A percentile compares a stretch with the other conserved stretches of the same genome.
Conservation (phyloP, 257 asterid species). For the Orobanche coerulescens region DNA sequence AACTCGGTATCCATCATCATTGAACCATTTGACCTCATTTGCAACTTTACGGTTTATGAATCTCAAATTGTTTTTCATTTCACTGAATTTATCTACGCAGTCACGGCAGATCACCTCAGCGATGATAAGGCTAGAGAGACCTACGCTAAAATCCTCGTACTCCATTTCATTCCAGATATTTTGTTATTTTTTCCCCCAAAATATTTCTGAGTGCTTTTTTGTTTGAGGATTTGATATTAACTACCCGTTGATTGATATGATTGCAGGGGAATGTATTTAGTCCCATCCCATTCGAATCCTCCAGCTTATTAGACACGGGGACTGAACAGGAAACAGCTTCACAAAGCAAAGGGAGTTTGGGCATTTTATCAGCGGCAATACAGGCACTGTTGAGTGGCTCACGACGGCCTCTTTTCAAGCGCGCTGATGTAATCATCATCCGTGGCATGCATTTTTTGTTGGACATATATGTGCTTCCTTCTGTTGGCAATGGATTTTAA, state of each 20-base stretch:
- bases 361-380: conserved; percentile 32
- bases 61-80: neutral
- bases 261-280: conserved; percentile 75
- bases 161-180: conserved; percentile 3
- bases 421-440: conserved; percentile 45
- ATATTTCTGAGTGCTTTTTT: neutral
- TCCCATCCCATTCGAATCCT: conserved; percentile 58
- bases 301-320: conserved; percentile 26
- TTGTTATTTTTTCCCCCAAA: neutral
- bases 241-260: neutral
- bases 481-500: neutral
- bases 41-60: neutral
- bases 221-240: conserved; percentile 1
- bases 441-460: conserved; percentile 9
- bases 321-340: conserved; percentile 34
- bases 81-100: conserved; percentile 31
- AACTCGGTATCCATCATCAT: conserved; percentile 36
- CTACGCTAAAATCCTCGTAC: conserved; percentile 67
- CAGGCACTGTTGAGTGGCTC: conserved; percentile 49
- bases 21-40: conserved; percentile 1
- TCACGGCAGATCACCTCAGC: conserved; percentile 61
- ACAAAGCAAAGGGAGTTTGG: conserved; percentile 34
- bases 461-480: neutral
- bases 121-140: conserved; percentile 73
- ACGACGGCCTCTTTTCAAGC: conserved; percentile 43